Conservation (phyloP, 495 filamentous ascomycete species). For the Trichodelitschia bisporula region DNA sequence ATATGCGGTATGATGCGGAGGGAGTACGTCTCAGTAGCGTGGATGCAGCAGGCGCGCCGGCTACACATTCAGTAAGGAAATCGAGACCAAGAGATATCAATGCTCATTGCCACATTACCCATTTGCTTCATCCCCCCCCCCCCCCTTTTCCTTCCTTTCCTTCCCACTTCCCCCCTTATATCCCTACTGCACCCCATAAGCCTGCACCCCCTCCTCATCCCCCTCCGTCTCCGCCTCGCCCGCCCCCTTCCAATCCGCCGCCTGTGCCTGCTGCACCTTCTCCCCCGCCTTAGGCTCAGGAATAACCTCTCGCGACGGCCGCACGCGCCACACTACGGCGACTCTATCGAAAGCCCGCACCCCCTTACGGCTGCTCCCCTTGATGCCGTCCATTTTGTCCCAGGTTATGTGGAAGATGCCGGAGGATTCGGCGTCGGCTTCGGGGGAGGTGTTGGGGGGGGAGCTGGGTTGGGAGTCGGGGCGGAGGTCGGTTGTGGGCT, state of each 20-base stretch:
- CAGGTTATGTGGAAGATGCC: constrained; percentile 40
- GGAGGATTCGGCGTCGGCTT: constrained; percentile 24
- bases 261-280: constrained; percentile 34
- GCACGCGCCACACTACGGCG: constrained; percentile 54
- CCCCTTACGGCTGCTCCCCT: constrained; percentile 59
- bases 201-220: constrained; percentile 25
- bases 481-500: background rate
- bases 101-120: background rate
- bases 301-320: constrained; percentile 11
- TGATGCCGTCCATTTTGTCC: constrained; percentile 49
- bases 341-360: constrained; percentile 56
- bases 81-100: too few species aligned
- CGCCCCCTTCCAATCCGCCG: constrained; percentile 47
- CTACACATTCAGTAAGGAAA: too few species aligned
- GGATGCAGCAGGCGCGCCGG: too few species aligned
- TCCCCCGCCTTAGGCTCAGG: constrained; percentile 21
- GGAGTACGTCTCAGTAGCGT: too few species aligned
- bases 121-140: background rate
- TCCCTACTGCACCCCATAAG: constrained; percentile 31
- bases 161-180: constrained; percentile 39
- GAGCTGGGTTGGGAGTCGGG: background rate
- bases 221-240: constrained; percentile 8
- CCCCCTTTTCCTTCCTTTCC: constrained; percentile 22
- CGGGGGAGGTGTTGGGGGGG: too few species aligned
- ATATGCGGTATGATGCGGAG: too few species aligned